These are phyloP conservation scores for Phytophthora kernoviae DNA, from an alignment of 352 stramenopile genomes.

Conservation along the genomic window DNA sequence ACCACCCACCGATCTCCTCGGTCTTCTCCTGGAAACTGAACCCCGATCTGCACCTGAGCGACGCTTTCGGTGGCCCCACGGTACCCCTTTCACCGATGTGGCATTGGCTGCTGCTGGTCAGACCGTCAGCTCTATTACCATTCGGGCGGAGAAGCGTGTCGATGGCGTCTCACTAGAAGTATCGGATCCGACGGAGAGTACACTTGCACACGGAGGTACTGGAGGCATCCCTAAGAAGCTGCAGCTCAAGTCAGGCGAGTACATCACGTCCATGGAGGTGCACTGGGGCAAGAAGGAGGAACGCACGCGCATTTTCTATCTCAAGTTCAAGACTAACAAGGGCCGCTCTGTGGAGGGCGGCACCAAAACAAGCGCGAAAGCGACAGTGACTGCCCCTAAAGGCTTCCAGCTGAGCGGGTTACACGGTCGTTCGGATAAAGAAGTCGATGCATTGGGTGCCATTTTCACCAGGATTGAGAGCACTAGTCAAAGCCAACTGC, in stretches of 20 bases:
- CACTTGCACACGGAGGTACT: constrained; percentile 35
- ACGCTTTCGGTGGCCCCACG: constrained; percentile 35
- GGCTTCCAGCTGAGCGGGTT: constrained; percentile 49
- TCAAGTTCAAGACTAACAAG: constrained; percentile 33
- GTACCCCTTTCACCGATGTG: constrained; percentile 35
- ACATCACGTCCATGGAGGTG: constrained; percentile 31
- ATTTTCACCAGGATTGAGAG: constrained; percentile 3
- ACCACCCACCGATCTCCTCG: constrained; percentile 39
- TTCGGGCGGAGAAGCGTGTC: constrained; percentile 28
- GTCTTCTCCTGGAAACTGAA: constrained; percentile 34
- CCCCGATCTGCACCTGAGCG: constrained; percentile 26
- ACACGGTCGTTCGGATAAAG: constrained; percentile 36
- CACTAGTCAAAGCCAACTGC: background rate
- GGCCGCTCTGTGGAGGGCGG: constrained; percentile 23
- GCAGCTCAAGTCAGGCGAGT: constrained; percentile 15
- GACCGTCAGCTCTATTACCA: constrained; percentile 29
- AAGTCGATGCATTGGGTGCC: constrained; percentile 35
- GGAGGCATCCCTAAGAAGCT: constrained; percentile 30
- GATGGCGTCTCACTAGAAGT: constrained; percentile 34
- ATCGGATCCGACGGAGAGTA: constrained; percentile 20
- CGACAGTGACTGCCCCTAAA: constrained; percentile 31
- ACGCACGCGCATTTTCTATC: constrained; percentile 41
- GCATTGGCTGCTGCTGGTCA: constrained; percentile 14
- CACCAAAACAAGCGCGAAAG: constrained; percentile 28
- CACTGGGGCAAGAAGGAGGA: constrained; percentile 36